phyloP scores from a whole-genome alignment of 352 stramenopile genomes.

The Phytophthora pseudosyringae region DNA sequence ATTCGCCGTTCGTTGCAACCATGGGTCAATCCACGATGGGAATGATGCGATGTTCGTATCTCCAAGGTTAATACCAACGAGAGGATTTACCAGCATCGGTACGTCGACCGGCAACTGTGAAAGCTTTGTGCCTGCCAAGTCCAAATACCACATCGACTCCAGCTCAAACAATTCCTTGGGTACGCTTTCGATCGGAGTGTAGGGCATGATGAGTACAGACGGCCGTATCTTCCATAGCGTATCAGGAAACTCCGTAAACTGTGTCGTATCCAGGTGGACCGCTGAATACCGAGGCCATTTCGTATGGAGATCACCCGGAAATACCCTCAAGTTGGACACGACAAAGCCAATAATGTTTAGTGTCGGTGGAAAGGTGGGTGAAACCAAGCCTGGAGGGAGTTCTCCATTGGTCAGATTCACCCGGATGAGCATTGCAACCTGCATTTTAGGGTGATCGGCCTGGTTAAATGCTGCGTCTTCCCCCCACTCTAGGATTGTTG shows the following conservation, averaged over 20 bases:
- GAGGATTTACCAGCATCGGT: slow-evolving; percentile 15
- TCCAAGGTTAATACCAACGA: slow-evolving; percentile 31
- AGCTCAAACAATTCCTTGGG: slow-evolving; percentile 36
- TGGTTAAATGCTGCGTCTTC: slow-evolving; percentile 28
- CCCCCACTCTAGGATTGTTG: slow-evolving; percentile 33
- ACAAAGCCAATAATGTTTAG: slow-evolving; percentile 36
- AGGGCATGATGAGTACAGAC: slow-evolving; percentile 23
- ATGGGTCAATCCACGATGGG: slow-evolving; percentile 35
- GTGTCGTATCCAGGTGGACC: slow-evolving; percentile 30
- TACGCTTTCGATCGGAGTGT: slow-evolving; percentile 25
- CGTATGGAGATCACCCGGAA: slow-evolving; percentile 35
- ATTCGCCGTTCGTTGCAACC: slow-evolving; percentile 19
- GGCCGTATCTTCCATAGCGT: slow-evolving; percentile 29
- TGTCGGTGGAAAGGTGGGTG: slow-evolving; percentile 22
- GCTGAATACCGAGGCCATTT: slow-evolving; percentile 38
- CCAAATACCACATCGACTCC: slow-evolving; percentile 32
- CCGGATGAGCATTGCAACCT: slow-evolving; percentile 18
- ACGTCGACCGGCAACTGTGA: slow-evolving; percentile 29
- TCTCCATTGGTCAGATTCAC: slow-evolving; percentile 35
- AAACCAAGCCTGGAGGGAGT: slow-evolving; percentile 29
- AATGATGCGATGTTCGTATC: slow-evolving; percentile 34
- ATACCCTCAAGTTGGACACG: slow-evolving; percentile 27
- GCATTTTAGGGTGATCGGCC: slow-evolving; percentile 22
- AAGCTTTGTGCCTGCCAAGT: slow-evolving; percentile 30
- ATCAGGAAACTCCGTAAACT: slow-evolving; percentile 33